phyloP scores from a whole-genome alignment of 164 flowering plant species.

The Sedum album region DNA sequence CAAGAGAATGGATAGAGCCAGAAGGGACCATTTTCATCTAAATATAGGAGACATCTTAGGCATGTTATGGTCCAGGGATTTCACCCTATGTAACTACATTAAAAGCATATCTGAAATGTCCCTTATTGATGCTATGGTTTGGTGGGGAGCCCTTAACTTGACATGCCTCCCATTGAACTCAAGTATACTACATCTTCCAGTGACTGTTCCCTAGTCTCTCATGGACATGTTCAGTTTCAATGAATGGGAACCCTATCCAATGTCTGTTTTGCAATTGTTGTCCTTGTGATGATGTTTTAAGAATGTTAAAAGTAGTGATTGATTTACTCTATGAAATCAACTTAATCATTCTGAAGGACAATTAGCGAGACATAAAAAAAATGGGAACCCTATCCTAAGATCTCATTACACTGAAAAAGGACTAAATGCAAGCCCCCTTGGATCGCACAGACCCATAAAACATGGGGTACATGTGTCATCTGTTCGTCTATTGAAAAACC shows the following conservation, averaged over 20 bases:
- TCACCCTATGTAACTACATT: not conserved
- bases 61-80: slow-evolving; percentile 4
- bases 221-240: not conserved
- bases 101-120: not conserved
- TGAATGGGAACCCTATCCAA: too few relatives aligned
- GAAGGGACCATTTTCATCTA: slow-evolving; percentile 1
- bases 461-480: too few relatives aligned
- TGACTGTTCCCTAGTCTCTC: not conserved
- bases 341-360: too few relatives aligned
- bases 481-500: too few relatives aligned
- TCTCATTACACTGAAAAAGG: not conserved
- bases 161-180: not conserved
- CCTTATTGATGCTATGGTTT: not conserved
- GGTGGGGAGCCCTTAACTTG: not conserved
- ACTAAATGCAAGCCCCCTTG: too few relatives aligned
- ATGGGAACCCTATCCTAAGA: not conserved
- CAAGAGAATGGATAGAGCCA: not conserved
- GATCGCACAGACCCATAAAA: too few relatives aligned
- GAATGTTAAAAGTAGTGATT: too few relatives aligned
- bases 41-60: slow-evolving; percentile 4
- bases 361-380: too few relatives aligned
- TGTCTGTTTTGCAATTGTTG: too few relatives aligned
- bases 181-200: not conserved
- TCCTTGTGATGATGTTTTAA: too few relatives aligned
- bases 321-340: too few relatives aligned